Conservation (phyloP, 2,329 filamentous ascomycete genomes). For the Diplodia intermedia region DNA sequence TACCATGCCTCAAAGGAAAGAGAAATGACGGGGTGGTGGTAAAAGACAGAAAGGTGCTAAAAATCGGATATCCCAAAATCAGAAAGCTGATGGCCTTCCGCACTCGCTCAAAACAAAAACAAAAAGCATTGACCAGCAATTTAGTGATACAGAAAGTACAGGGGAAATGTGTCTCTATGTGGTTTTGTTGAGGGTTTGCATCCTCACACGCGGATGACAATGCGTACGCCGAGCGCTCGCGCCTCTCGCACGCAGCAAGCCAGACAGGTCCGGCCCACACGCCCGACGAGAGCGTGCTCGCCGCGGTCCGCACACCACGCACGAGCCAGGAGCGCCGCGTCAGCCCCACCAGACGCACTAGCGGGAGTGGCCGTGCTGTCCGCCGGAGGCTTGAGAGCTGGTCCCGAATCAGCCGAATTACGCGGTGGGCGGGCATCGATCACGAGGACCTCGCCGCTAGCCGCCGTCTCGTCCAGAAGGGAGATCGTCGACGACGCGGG, state of each 20-base stretch:
- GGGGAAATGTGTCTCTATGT: background rate
- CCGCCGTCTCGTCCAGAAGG: conserved; percentile 33
- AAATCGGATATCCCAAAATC: conserved; percentile 27
- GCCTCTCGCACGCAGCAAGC: conserved; percentile 78
- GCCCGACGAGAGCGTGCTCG: conserved; percentile 75
- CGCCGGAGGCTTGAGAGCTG: conserved; percentile 3
- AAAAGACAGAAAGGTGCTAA: background rate
- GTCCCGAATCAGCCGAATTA: conserved; percentile 1
- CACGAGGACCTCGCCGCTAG: conserved; percentile 43
- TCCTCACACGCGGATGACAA: conserved; percentile 59
- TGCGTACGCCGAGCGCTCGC: conserved; percentile 70
- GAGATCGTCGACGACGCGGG: conserved; percentile 35
- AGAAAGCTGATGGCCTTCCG: conserved; percentile 4
- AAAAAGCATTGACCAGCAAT: conserved; percentile 27
- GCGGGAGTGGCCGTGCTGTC: background rate
- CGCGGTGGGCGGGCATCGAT: conserved; percentile 55
- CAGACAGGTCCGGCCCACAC: conserved; percentile 71
- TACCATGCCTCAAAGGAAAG: conserved; percentile 6
- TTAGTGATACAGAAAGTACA: conserved; percentile 17
- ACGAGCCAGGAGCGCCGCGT: conserved; percentile 72
- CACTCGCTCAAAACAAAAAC: conserved; percentile 9
- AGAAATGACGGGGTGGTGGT: background rate
- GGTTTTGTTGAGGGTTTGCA: background rate
- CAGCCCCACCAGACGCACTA: conserved; percentile 56
- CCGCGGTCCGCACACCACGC: conserved; percentile 77